Base-by-base conservation (phyloP, 495 filamentous ascomycete genomes). In the Hypoxylon lienhwacheense region DNA sequence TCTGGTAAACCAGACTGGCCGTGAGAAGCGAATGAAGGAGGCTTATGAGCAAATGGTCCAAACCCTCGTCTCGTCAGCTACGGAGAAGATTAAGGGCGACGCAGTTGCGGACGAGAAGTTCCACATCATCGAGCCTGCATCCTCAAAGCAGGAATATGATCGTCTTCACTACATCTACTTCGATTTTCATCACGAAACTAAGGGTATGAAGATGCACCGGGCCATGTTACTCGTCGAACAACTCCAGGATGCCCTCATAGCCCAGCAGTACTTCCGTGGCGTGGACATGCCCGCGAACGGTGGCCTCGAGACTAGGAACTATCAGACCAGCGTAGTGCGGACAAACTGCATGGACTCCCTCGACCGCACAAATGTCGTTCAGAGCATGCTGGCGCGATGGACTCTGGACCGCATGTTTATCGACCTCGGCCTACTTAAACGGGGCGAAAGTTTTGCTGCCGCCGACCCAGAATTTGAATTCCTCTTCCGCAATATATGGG, bases 341-440 rank as follows among this genome's bases (percentile, higher is more conserved):
- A 97, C 93, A 15, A 98, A 98, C 65, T 98, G 93, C 70, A 97
- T 98, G 93, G 93, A 98, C 73, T 98, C 95, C 61, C 80, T 98
- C 7, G 93, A 98, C 70, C 89, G 93, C 44, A 98, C 93, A 40
- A 98, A 98, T 66, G 90, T 98, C 7, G 88, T 98, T 1, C 93
- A 98, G 68, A 93, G 87, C 64, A 93, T 96, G 87, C 78, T 98
- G 14, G 93, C 86, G 14, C 86, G 90, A 42, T 91, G 82, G 81
- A 85, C 85, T 8, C 70, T 97, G n/a, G 91, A 88, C 42, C 83
- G 87, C 28, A 91, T 95, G 71, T 81, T 98, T 25, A 79, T 80
- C 41, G 93, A 97, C 61, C 74, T 91, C 7, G 89, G 87, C 20
- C 72, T 95, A 39, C 76, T 97, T 26, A 66, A 78, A 12, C 75